phyloP scores from a whole-genome alignment of 495 filamentous ascomycete genomes.

The Hyaloscypha hepaticicola region DNA sequence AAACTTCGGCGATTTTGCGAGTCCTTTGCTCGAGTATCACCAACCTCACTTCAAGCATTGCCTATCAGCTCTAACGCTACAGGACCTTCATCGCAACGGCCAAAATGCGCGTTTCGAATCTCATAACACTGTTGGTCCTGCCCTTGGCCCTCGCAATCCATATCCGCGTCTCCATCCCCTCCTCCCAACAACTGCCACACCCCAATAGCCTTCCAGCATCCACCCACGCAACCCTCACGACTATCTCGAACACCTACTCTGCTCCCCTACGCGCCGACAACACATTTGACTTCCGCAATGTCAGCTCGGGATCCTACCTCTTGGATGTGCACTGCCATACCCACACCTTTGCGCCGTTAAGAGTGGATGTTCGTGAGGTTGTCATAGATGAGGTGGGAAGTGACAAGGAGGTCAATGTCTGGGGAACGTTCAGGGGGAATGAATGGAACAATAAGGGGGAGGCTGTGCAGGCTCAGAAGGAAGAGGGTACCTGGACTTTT shows the following conservation, averaged over 20 bases:
- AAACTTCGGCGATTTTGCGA: too few species aligned
- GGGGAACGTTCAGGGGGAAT: conserved; percentile 87
- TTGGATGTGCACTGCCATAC: conserved; percentile 73
- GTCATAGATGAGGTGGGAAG: conserved; percentile 44
- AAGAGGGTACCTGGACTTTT: conserved; percentile 39
- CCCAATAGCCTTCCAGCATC: conserved; percentile 58
- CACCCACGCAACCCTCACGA: conserved; percentile 71
- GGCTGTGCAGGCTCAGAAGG: conserved; percentile 43
- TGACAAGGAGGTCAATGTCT: conserved; percentile 57
- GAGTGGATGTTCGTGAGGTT: conserved; percentile 66
- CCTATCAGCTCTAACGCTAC: not conserved
- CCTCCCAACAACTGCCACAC: conserved; percentile 51
- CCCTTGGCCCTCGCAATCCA: conserved; percentile 34
- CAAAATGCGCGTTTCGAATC: conserved; percentile 30
- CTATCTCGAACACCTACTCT: conserved; percentile 41
- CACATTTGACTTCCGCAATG: conserved; percentile 70
- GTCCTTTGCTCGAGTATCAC: not conserved
- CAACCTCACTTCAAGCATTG: not conserved
- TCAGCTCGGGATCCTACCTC: conserved; percentile 69
- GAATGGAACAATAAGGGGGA: conserved; percentile 82
- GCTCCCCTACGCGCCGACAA: conserved; percentile 64
- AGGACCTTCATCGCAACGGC: not conserved
- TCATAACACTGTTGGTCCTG: conserved; percentile 27
- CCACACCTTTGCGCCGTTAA: conserved; percentile 69
- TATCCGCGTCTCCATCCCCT: conserved; percentile 47